Evolutionary conservation across 2,329 filamentous ascomycete species (phyloP).

Genomic region (Monilinia fructigena): DNA sequence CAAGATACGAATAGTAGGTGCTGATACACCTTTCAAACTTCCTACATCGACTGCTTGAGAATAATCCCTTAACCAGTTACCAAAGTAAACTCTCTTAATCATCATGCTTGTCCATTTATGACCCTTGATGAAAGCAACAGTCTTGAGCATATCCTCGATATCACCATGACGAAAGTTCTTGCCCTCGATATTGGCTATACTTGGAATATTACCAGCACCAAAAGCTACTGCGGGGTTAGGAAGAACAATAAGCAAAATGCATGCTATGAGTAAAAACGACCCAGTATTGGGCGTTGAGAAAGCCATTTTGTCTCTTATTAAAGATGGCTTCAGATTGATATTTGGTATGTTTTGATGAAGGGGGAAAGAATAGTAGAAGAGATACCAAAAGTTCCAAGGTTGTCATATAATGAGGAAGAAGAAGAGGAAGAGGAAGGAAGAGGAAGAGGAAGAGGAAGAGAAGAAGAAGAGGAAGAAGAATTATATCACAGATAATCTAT

Average conservation of each 20-base stretch:
- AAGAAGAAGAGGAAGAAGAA: neutral
- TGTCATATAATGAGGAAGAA: neutral
- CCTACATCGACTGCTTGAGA: slow-evolving; percentile 81
- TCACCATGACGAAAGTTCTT: slow-evolving; percentile 72
- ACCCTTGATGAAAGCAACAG: slow-evolving; percentile 71
- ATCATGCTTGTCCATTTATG: slow-evolving; percentile 83
- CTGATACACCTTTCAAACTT: slow-evolving; percentile 74
- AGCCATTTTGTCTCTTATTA: slow-evolving; percentile 28
- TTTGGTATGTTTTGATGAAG: neutral
- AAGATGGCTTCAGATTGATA: neutral
- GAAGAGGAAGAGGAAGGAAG: neutral
- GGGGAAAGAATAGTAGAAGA: neutral
- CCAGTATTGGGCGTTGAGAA: slow-evolving; percentile 27
- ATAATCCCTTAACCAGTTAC: slow-evolving; percentile 83
- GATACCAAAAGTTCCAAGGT: too few species aligned
- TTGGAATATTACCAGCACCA: slow-evolving; percentile 71
- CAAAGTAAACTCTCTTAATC: slow-evolving; percentile 77
- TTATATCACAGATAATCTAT: too few species aligned
- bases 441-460: neutral
- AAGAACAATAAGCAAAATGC: slow-evolving; percentile 55
- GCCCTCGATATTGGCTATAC: slow-evolving; percentile 57
- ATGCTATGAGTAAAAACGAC: slow-evolving; percentile 49
- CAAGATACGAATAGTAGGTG: slow-evolving; percentile 73
- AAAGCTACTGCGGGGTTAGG: slow-evolving; percentile 60
- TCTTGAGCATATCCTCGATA: slow-evolving; percentile 80